phyloP scores from a whole-genome alignment of 139 green algal species.

The Closterium sp. region DNA sequence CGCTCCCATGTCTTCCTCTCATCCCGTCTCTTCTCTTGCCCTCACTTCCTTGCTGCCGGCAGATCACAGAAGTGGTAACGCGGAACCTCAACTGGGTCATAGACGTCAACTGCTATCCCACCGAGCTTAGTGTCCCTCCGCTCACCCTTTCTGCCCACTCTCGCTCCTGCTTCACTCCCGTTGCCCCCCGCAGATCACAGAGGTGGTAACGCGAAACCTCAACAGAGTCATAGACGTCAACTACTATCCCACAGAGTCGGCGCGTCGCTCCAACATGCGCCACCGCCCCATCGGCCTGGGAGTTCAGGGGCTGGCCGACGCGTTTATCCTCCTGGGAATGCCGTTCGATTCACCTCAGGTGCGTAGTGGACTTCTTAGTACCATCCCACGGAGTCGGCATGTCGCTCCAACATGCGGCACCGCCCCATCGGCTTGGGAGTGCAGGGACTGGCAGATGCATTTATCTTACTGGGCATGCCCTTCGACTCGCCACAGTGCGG shows the following conservation, averaged over 20 bases:
- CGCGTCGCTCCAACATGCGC: conserved; percentile 83
- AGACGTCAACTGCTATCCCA: conserved; percentile 97
- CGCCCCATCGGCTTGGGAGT: conserved; percentile 94
- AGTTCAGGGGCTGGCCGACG: conserved; percentile 92
- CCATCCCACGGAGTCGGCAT: conserved; percentile 89
- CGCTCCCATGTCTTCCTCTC: too few relatives aligned
- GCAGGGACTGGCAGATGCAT: conserved; percentile 93
- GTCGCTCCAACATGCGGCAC: conserved; percentile 90
- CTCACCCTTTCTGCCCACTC: background rate
- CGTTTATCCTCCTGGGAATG: conserved; percentile 96
- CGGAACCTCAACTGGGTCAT: conserved; percentile 98
- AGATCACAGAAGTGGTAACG: conserved; percentile 64
- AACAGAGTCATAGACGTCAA: conserved; percentile 99
- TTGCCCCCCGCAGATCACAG: conserved; percentile 46
- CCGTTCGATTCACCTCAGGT: conserved; percentile 81
- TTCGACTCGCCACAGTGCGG: conserved; percentile 86
- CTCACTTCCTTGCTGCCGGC: background rate
- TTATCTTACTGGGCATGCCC: conserved; percentile 94
- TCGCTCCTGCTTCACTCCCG: background rate
- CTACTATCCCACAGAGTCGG: conserved; percentile 92
- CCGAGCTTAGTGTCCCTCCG: conserved; percentile 54
- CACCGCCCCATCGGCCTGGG: conserved; percentile 96
- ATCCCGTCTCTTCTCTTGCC: too few relatives aligned
- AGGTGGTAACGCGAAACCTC: conserved; percentile 80
- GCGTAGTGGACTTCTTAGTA: conserved; percentile 28